Evolutionary conservation across 2,329 filamentous ascomycete genomes (phyloP).

Genomic region (Emergomyces pasteurianus): DNA sequence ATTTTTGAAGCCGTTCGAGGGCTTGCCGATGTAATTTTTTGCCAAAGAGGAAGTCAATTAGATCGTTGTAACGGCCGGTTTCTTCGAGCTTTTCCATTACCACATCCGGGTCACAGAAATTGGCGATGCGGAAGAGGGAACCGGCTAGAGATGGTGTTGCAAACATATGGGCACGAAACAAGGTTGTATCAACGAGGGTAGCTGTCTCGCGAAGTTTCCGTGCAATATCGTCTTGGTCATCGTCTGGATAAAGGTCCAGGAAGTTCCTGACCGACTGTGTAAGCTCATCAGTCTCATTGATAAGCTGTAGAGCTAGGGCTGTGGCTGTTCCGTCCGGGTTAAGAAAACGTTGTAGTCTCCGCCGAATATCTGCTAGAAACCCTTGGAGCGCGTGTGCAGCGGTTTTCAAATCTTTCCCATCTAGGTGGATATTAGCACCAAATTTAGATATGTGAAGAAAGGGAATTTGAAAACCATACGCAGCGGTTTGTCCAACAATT

Average conservation of each 20-base stretch:
- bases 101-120: slow-evolving; percentile 92
- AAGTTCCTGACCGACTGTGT: slow-evolving; percentile 35
- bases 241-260: slow-evolving; percentile 39
- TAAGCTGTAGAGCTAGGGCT: slow-evolving; percentile 18
- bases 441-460: not conserved
- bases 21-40: slow-evolving; percentile 87
- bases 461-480: slow-evolving; percentile 11
- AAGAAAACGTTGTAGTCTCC: slow-evolving; percentile 49
- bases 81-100: slow-evolving; percentile 88
- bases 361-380: slow-evolving; percentile 76
- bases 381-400: slow-evolving; percentile 74
- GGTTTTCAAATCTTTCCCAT: slow-evolving; percentile 71
- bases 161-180: slow-evolving; percentile 94
- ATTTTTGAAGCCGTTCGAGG: slow-evolving; percentile 66
- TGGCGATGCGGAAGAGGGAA: slow-evolving; percentile 85
- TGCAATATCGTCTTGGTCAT: slow-evolving; percentile 48
- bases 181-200: slow-evolving; percentile 77
- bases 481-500: slow-evolving; percentile 18
- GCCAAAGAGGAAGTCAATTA: slow-evolving; percentile 95
- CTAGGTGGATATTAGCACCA: slow-evolving; percentile 29
- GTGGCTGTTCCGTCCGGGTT: slow-evolving; percentile 44
- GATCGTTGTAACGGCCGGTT: slow-evolving; percentile 75
- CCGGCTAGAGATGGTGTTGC: slow-evolving; percentile 73
- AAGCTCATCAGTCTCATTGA: slow-evolving; percentile 27
- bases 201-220: slow-evolving; percentile 64